Evolutionary conservation across 768 basidiomycete species (phyloP).

Genomic region (Strobilomyces dryophilus): DNA sequence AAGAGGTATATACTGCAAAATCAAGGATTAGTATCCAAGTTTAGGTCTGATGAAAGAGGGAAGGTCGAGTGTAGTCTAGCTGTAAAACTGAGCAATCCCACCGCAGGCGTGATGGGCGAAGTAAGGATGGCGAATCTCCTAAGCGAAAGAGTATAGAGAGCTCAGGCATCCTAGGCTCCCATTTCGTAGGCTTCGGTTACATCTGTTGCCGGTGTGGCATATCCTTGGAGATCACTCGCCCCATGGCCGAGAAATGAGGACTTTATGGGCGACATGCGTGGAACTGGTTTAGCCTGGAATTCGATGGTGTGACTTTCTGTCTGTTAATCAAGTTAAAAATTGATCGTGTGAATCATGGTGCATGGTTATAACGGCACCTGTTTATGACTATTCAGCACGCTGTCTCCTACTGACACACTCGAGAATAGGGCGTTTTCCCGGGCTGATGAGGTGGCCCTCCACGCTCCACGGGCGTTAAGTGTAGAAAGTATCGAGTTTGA

Average conservation of each 20-base stretch:
- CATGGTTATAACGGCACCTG: conserved; percentile 1
- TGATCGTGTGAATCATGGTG: background rate
- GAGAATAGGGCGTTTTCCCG: conserved; percentile 12
- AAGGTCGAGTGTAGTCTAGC: too few relatives aligned
- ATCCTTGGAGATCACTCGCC: background rate
- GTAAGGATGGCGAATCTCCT: background rate
- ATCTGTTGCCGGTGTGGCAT: background rate
- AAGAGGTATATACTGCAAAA: background rate
- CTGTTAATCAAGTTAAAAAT: background rate
- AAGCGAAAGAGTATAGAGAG: background rate
- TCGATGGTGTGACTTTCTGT: conserved; percentile 3
- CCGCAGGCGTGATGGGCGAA: background rate
- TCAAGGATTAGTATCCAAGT: background rate
- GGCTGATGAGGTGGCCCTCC: conserved; percentile 6
- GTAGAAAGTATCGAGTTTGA: conserved; percentile 24
- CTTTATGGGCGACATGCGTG: background rate
- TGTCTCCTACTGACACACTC: background rate
- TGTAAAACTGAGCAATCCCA: background rate
- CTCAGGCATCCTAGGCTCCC: background rate
- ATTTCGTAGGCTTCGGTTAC: background rate
- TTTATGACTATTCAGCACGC: background rate
- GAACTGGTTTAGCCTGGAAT: background rate
- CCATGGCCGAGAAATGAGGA: background rate
- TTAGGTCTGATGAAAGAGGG: too few relatives aligned
- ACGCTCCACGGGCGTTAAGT: conserved; percentile 21